Percentiles rank a stretch among this genome's conserved stretches.
Conservation (phyloP, 2,329 filamentous ascomycete species). For the Lachnellula hyalina region DNA sequence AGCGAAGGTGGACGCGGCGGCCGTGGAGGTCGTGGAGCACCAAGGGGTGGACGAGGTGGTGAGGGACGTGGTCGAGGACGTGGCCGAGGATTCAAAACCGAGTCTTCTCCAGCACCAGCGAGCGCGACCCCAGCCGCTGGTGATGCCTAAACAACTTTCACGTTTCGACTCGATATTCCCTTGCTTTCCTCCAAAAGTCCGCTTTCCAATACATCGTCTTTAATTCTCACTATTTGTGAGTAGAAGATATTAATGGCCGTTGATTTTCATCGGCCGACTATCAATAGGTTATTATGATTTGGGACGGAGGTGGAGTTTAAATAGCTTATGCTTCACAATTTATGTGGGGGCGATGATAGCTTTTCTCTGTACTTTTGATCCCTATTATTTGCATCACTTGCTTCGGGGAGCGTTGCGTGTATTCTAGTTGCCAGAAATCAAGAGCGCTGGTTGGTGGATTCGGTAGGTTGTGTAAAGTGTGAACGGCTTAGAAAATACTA, state of each 20-base stretch:
- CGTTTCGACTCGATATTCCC: conserved; percentile 19
- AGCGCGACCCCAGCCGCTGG: conserved; percentile 44
- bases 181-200: conserved; percentile 28
- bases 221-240: conserved; percentile 28
- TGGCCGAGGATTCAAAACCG: conserved; percentile 52
- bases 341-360: conserved; percentile 30
- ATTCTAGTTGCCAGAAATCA: conserved; percentile 29
- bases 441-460: conserved; percentile 22
- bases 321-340: conserved; percentile 30
- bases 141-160: conserved; percentile 23
- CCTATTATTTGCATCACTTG: conserved; percentile 25
- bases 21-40: conserved; percentile 52
- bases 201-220: conserved; percentile 29
- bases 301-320: conserved; percentile 30
- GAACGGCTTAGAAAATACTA: conserved; percentile 29
- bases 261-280: conserved; percentile 23
- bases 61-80: conserved; percentile 52
- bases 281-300: conserved; percentile 26
- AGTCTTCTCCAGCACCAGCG: conserved; percentile 46
- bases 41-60: conserved; percentile 49
- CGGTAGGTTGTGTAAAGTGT: conserved; percentile 8
- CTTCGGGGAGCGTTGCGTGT: conserved; percentile 32
- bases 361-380: conserved; percentile 32
- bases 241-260: conserved; percentile 25
- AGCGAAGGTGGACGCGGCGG: conserved; percentile 55